These are phyloP conservation scores for Paragyromitra xinjiangensis DNA, from an alignment of 495 filamentous ascomycete genomes.

Conservation along the genomic window DNA sequence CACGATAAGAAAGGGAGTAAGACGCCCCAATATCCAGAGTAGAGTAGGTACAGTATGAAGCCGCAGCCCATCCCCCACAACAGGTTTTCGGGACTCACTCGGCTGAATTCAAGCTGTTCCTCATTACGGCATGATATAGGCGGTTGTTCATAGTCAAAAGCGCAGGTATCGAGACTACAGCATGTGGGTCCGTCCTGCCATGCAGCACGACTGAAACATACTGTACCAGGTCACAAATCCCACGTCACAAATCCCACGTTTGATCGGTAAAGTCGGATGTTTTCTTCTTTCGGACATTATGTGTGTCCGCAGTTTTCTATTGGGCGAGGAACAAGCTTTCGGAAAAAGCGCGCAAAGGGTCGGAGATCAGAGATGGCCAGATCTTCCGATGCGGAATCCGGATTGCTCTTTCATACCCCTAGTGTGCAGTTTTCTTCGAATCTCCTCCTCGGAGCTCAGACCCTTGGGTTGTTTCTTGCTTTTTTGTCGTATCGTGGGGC, in stretches of 20 bases:
- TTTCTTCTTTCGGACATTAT: conserved; percentile 42
- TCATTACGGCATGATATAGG: conserved; percentile 17
- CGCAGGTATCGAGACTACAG: neutral
- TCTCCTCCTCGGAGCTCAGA: conserved; percentile 24
- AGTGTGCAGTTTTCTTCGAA: conserved; percentile 29
- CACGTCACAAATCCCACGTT: conserved; percentile 46
- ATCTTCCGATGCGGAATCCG: conserved; percentile 44
- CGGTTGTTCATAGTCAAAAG: conserved; percentile 31
- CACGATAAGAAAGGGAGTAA: conserved; percentile 25
- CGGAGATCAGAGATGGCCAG: conserved; percentile 49
- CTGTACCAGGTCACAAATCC: conserved; percentile 44
- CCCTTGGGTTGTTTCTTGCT: conserved; percentile 27
- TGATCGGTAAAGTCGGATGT: conserved; percentile 49
- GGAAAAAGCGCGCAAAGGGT: conserved; percentile 46
- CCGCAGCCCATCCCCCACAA: conserved; percentile 37
- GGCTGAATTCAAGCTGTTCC: conserved; percentile 42
- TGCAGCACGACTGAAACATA: conserved; percentile 28
- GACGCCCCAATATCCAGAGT: conserved; percentile 9
- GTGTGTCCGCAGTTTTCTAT: conserved; percentile 24
- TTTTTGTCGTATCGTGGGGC: conserved; percentile 39
- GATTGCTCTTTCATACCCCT: conserved; percentile 15
- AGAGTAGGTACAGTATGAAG: conserved; percentile 22
- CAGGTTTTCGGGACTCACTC: conserved; percentile 36
- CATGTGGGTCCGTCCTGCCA: conserved; percentile 28
- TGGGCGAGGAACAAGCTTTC: conserved; percentile 44